Evolutionary conservation across 1,284 basidiomycete species (phyloP), one percentile per base, ranked within the genome.

Genomic region (Moesziomyces antarcticus): DNA sequence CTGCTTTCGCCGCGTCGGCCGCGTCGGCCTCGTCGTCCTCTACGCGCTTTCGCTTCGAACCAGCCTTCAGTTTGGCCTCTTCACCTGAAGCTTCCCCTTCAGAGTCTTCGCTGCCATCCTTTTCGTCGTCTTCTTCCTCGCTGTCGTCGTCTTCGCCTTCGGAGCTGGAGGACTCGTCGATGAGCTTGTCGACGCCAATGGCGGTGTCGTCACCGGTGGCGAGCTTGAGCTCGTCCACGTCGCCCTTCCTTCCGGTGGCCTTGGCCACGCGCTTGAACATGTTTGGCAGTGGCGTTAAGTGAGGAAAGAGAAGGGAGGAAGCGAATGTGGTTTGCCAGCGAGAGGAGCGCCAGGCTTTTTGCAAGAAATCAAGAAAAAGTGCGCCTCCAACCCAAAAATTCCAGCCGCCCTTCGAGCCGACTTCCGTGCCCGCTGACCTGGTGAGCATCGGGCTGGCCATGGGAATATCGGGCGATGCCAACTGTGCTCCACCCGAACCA

Each of bases 261-360:
- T 66, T 69, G 10, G 50, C 56, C 43, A 73, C 71, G 44, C 71
- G 47, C 56, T 73, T 73, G 62, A 73, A 73, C 71, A 73, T 73
- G 13, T 21, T 62, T 25, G 43, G 20, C 10, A 13, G 18, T 11
- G 40, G 6, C 8, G 5, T 16, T 8, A 9, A 16, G 13, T 51
- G 43, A n/a, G n/a, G n/a, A n/a, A n/a, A 16, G 30, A 44, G 16
- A 41, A 21, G 41, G 18, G 21, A 20, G 21, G 18, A 33, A 22
- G 22, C 13, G n/a, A 45, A 27, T 16, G 18, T 40, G 22, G 27
- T 10, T 10, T 5, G 7, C 24, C 22, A 40, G 20, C 18, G 3
- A 44, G 47, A 56, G 49, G 50, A 7, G 8, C 52, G 56, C 3
- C 7, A 35, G 25, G 14, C 16, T 40, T 18, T 13, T 16, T 7